phyloP scores from a whole-genome alignment of 306 rosid species.

The Corylus avellana region DNA sequence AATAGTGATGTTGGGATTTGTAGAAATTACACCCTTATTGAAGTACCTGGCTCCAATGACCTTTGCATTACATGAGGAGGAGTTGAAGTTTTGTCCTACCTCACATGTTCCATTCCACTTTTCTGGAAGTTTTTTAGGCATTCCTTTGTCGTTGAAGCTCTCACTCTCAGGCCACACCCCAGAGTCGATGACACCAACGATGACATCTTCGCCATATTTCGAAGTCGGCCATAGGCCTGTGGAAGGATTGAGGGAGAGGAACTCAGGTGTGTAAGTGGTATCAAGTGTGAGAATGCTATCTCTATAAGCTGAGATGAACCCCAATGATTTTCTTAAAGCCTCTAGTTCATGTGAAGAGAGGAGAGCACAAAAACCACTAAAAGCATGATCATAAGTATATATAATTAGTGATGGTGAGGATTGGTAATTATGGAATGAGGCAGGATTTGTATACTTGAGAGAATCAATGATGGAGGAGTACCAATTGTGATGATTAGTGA shows the following conservation, averaged over 20 bases:
- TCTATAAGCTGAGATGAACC: not conserved
- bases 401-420: not conserved
- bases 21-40: not conserved
- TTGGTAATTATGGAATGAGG: not conserved
- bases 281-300: not conserved
- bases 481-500: constrained; percentile 9
- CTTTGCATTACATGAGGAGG: not conserved
- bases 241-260: constrained; percentile 21
- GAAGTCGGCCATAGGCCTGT: constrained; percentile 10
- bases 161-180: not conserved
- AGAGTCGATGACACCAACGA: not conserved
- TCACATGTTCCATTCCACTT: not conserved
- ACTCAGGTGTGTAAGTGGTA: constrained; percentile 9
- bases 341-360: constrained; percentile 3
- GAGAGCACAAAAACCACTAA: constrained; percentile 1
- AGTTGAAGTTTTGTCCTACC: not conserved
- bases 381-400: not conserved
- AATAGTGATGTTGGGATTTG: not conserved
- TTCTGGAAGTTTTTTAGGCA: not conserved
- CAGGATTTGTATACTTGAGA: not conserved
- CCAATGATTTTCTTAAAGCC: not conserved
- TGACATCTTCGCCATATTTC: not conserved
- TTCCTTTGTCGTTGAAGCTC: not conserved
- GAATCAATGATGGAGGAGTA: constrained; percentile 16
- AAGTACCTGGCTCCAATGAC: not conserved